phyloP scores from a whole-genome alignment of 2,329 filamentous ascomycete genomes.

The Monilinia laxa region DNA sequence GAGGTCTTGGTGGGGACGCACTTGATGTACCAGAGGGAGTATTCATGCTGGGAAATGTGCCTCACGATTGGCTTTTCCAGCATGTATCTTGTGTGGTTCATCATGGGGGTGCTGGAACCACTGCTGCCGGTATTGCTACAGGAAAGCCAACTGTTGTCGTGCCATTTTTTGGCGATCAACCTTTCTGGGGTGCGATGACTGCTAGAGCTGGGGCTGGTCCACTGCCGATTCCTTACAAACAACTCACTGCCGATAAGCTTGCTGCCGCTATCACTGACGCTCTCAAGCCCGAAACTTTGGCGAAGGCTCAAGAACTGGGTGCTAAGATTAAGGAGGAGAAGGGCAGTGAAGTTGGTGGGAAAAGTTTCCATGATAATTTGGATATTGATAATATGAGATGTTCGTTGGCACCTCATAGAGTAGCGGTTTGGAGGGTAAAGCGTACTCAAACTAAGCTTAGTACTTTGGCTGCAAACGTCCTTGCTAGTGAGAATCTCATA shows the following conservation, averaged over 20 bases:
- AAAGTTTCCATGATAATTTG: slow-evolving; percentile 70
- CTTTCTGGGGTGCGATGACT: slow-evolving; percentile 80
- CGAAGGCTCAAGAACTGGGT: slow-evolving; percentile 53
- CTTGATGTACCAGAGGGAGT: slow-evolving; percentile 70
- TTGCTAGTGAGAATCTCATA: slow-evolving; percentile 64
- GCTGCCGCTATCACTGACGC: slow-evolving; percentile 63
- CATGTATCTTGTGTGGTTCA: slow-evolving; percentile 80
- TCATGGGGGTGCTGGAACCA: slow-evolving; percentile 85
- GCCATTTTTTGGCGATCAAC: slow-evolving; percentile 84
- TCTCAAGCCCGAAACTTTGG: slow-evolving; percentile 57
- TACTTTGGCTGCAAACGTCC: slow-evolving; percentile 67
- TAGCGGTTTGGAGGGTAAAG: slow-evolving; percentile 74
- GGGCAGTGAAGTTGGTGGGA: slow-evolving; percentile 61
- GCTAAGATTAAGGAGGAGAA: slow-evolving; percentile 64
- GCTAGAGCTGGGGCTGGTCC: slow-evolving; percentile 71
- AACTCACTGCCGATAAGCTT: slow-evolving; percentile 64
- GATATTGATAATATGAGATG: slow-evolving; percentile 67
- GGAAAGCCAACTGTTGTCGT: slow-evolving; percentile 80
- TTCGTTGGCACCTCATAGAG: slow-evolving; percentile 62
- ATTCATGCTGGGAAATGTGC: slow-evolving; percentile 81
- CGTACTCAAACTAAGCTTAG: slow-evolving; percentile 67
- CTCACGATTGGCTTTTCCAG: slow-evolving; percentile 87
- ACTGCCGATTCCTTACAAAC: slow-evolving; percentile 65
- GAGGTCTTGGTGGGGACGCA: slow-evolving; percentile 73
- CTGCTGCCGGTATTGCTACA: slow-evolving; percentile 77